These are phyloP conservation scores for Samsoniella hepiali DNA, from an alignment of 2,329 filamentous ascomycete species.

Conservation along the genomic window DNA sequence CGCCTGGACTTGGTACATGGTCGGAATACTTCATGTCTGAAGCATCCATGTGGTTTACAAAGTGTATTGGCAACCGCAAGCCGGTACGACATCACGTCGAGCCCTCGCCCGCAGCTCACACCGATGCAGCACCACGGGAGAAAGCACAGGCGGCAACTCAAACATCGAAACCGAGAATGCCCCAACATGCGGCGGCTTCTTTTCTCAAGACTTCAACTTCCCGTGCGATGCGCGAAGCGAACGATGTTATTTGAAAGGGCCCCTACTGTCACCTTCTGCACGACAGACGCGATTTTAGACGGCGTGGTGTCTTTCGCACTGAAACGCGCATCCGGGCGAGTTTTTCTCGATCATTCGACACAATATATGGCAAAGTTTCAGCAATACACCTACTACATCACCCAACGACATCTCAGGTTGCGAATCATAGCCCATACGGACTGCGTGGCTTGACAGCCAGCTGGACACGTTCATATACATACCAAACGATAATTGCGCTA, in stretches of 20 bases:
- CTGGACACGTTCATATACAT: neutral
- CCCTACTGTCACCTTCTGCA: neutral
- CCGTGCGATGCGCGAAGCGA: slow-evolving; percentile 36
- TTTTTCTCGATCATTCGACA: too few relatives aligned
- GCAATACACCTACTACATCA: neutral
- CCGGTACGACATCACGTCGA: neutral
- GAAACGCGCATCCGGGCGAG: neutral
- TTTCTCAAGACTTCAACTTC: slow-evolving; percentile 43
- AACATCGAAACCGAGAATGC: slow-evolving; percentile 23
- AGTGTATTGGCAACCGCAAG: slow-evolving; percentile 15
- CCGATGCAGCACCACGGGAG: neutral
- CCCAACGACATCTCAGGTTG: neutral
- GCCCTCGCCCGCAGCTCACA: neutral
- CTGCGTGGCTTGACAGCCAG: neutral
- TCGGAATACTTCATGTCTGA: neutral
- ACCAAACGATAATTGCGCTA: neutral
- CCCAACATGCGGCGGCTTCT: slow-evolving; percentile 40
- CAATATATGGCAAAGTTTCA: neutral
- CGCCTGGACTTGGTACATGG: neutral
- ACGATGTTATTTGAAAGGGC: slow-evolving; percentile 31
- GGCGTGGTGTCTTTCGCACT: neutral
- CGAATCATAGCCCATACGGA: too few relatives aligned
- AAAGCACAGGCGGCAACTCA: neutral
- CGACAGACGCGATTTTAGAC: neutral
- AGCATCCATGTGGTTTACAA: slow-evolving; percentile 13